Conservation (phyloP, 768 basidiomycete genomes). For the Tubosaeta sp. region DNA sequence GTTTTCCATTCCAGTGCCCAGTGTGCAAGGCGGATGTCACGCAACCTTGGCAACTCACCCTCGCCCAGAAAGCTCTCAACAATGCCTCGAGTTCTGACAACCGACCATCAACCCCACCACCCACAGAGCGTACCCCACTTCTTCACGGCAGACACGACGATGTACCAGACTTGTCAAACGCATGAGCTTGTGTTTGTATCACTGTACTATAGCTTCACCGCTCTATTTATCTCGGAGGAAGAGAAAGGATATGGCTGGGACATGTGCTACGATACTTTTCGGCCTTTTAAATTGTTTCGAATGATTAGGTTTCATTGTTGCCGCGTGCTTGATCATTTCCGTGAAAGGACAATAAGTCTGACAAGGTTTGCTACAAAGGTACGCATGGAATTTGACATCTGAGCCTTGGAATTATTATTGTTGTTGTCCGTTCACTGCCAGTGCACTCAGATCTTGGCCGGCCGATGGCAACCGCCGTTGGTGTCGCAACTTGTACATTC, state of each 20-base stretch:
- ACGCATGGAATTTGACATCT: slow-evolving; percentile 22
- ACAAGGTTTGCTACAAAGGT: slow-evolving; percentile 31
- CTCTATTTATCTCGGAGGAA: slow-evolving; percentile 1
- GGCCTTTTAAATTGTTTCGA: slow-evolving; percentile 7
- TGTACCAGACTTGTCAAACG: slow-evolving; percentile 7
- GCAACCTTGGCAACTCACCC: slow-evolving; percentile 39
- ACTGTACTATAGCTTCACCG: slow-evolving; percentile 21
- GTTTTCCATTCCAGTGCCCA: slow-evolving; percentile 59
- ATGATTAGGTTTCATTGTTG: slow-evolving; percentile 18
- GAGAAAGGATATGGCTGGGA: slow-evolving; percentile 3
- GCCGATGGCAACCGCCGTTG: slow-evolving; percentile 12
- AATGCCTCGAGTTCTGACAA: slow-evolving; percentile 2
- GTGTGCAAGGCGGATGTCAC: slow-evolving; percentile 93
- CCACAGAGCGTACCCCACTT: slow-evolving; percentile 33
- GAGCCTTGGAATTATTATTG: slow-evolving; percentile 4
- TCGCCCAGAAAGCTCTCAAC: slow-evolving; percentile 9
- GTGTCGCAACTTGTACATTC: slow-evolving; percentile 14
- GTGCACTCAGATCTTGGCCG: not conserved
- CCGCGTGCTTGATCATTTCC: slow-evolving; percentile 16
- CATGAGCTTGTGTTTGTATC: slow-evolving; percentile 16
- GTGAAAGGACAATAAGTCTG: slow-evolving; percentile 25
- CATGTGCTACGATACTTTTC: slow-evolving; percentile 6
- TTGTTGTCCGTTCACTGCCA: slow-evolving; percentile 19
- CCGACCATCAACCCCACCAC: slow-evolving; percentile 6
- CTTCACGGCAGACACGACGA: slow-evolving; percentile 20